These are phyloP conservation scores for Neoboletus magnificus DNA, from an alignment of 768 basidiomycete species.

Conservation along the genomic window DNA sequence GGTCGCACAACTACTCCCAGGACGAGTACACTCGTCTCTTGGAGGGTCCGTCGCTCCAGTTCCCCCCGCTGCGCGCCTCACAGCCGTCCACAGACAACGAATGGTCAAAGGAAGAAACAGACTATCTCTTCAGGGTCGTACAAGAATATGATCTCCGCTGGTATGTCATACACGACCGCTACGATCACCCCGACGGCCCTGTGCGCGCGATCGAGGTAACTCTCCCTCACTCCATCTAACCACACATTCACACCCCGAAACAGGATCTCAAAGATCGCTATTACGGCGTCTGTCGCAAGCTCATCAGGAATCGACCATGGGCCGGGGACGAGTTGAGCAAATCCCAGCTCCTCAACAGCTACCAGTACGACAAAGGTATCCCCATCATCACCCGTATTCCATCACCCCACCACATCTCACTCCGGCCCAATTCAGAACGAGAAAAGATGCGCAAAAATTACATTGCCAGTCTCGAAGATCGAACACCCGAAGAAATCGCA, in stretches of 20 bases:
- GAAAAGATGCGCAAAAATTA: conserved; percentile 89
- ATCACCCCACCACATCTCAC: not conserved
- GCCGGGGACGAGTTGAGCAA: conserved; percentile 75
- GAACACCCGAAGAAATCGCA: conserved; percentile 84
- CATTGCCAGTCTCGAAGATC: conserved; percentile 77
- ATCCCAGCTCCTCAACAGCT: conserved; percentile 61
- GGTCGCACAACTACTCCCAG: conserved; percentile 68
- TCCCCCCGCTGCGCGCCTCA: not conserved
- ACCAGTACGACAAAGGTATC: conserved; percentile 85
- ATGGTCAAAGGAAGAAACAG: conserved; percentile 93
- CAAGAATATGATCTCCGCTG: conserved; percentile 85
- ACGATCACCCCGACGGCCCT: conserved; percentile 61
- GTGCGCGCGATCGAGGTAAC: conserved; percentile 67
- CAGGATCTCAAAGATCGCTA: conserved; percentile 92
- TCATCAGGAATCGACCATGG: conserved; percentile 83
- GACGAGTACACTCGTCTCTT: conserved; percentile 85
- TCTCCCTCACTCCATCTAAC: not conserved
- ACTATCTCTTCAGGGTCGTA: conserved; percentile 81
- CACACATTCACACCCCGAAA: not conserved
- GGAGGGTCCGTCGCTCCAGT: conserved; percentile 47
- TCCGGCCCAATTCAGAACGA: conserved; percentile 51
- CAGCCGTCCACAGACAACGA: conserved; percentile 51
- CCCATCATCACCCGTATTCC: not conserved
- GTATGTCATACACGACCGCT: conserved; percentile 88
- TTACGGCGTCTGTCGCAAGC: conserved; percentile 84